Percentiles rank a stretch among this genome's conserved stretches.
These are phyloP conservation scores for Cynanchum wilfordii DNA, from an alignment of 257 asterid species.

Conservation along the genomic window DNA sequence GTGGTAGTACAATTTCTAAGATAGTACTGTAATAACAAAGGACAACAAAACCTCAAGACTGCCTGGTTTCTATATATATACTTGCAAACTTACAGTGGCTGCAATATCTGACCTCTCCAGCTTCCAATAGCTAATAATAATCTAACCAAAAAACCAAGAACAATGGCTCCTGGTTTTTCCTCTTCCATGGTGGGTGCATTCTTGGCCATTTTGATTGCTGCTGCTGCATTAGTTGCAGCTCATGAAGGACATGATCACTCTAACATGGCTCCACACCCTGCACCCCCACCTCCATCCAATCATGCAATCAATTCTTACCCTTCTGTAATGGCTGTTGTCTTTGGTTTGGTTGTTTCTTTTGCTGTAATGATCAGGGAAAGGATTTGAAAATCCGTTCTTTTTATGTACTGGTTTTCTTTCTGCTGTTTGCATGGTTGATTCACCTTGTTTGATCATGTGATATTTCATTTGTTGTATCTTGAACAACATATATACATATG, in stretches of 20 bases:
- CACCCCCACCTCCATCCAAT: constrained; percentile 5
- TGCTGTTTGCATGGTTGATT: not conserved
- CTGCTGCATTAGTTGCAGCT: constrained; percentile 7
- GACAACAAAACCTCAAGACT: not conserved
- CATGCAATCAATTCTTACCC: constrained; percentile 24
- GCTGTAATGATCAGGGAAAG: constrained; percentile 22
- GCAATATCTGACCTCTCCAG: not conserved
- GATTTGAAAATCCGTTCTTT: constrained; percentile 23
- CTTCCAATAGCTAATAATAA: not conserved
- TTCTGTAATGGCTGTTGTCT: constrained; percentile 23
- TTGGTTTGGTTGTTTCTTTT: constrained; percentile 30
- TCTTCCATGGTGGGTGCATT: not conserved
- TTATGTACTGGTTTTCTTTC: not conserved
- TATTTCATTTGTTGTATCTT: not conserved
- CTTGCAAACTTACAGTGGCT: not conserved
- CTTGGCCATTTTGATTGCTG: constrained; percentile 12
- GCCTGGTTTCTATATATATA: not conserved
- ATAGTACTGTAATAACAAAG: constrained; percentile 9
- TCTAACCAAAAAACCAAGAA: not conserved
- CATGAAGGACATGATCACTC: constrained; percentile 28
- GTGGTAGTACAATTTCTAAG: constrained; percentile 3
- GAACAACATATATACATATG: too few species aligned
- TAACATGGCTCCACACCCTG: constrained; percentile 8
- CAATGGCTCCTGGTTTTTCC: constrained; percentile 12
- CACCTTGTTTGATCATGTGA: not conserved